Base-by-base conservation (phyloP, 352 stramenopile genomes). In the Phytopythium montanum region DNA sequence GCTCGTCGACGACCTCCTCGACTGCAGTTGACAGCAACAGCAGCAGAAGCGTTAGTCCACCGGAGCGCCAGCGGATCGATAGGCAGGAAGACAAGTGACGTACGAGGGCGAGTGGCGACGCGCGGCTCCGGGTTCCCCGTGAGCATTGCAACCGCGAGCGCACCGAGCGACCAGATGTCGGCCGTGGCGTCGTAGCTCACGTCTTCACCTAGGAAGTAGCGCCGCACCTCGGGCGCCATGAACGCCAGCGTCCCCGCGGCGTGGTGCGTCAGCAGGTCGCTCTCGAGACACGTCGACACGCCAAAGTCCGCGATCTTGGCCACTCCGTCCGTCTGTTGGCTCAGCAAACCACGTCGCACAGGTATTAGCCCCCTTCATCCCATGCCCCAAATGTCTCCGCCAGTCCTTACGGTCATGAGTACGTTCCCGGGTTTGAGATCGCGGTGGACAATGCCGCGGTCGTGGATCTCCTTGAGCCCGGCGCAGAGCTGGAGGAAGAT, bases 221-320 rank as follows among this genome's bases (percentile, higher is more conserved):
- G 69, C 13, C 82, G 70, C 60, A 94, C 80, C 60, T 94, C 82
- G 1, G 85, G 85, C 4, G 85, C 85, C 85, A 92, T 94, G 59
- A 88, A 94, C 41, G 79, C 77, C 45, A 94, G 68, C 14, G 85
- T 94, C 2, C 81, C 85, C 8, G 85, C 85, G 19, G 81, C 80
- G 38, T 92, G 82, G 46, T 88, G 79, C 0, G 82, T 94, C 44
- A 90, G 58, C 50, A 91, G 55, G 25, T 87, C 67, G 61, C 76
- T 92, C 49, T 90, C 79, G 23, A 94, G 66, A 34, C 79, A 85
- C 3, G 81, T 94, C 2, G 85, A 94, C 18, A 94, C 85, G n/a
- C 82, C 85, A 60, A 94, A 94, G 51, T 94, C 85, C 0, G 85
- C 82, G 14, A 92, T 89, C 64, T 94, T 94, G 29, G 69, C 77